phyloP scores from a whole-genome alignment of 2,329 filamentous ascomycete species.

The Chaetomium globosum region DNA sequence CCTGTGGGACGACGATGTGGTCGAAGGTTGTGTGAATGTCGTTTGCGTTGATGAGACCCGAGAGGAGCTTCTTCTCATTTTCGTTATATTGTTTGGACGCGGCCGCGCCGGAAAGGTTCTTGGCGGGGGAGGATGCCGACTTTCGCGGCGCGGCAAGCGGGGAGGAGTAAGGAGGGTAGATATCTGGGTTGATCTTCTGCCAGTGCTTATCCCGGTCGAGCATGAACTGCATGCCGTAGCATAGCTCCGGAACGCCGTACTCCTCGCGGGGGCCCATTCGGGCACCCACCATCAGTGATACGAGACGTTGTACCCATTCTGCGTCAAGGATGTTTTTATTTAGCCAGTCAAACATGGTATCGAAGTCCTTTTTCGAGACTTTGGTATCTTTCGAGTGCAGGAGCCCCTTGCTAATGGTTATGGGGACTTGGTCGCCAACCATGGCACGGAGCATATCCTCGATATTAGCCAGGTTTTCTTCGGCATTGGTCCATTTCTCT shows the following conservation, averaged over 20 bases:
- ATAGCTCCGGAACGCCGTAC: constrained; percentile 30
- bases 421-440: constrained; percentile 29
- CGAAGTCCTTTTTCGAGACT: constrained; percentile 11
- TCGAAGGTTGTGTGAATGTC: constrained; percentile 85
- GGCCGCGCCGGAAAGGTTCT: constrained; percentile 40
- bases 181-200: constrained; percentile 32
- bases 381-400: neutral
- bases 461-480: constrained; percentile 53
- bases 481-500: constrained; percentile 42
- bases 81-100: constrained; percentile 52
- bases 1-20: constrained; percentile 79
- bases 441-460: constrained; percentile 48
- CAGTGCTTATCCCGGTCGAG: constrained; percentile 37
- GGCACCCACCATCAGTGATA: constrained; percentile 37
- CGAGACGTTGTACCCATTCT: constrained; percentile 43
- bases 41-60: constrained; percentile 77
- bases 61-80: constrained; percentile 80
- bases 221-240: constrained; percentile 38
- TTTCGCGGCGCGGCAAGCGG: constrained; percentile 28
- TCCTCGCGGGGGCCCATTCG: constrained; percentile 25
- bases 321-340: constrained; percentile 38
- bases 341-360: constrained; percentile 18
- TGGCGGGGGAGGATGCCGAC: constrained; percentile 11
- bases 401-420: constrained; percentile 18
- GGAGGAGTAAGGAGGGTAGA: constrained; percentile 39